Evolutionary conservation across 768 basidiomycete genomes (phyloP).

Genomic region (Suillus subalutaceus): DNA sequence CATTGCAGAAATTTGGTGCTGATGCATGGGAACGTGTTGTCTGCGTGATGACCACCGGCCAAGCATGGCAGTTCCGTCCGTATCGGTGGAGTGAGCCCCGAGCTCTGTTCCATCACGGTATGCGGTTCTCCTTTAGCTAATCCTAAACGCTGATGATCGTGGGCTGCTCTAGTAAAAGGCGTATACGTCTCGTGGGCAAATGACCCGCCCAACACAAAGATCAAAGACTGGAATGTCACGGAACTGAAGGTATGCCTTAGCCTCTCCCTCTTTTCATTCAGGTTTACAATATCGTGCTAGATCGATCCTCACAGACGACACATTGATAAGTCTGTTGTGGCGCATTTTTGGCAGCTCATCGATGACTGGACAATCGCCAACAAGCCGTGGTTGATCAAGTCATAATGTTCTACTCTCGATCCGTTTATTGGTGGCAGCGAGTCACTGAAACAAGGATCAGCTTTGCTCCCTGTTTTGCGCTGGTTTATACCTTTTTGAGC

Average conservation of each 20-base stretch:
- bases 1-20: slow-evolving; percentile 86
- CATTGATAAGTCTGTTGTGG: slow-evolving; percentile 92
- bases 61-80: slow-evolving; percentile 96
- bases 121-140: slow-evolving; percentile 16
- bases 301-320: slow-evolving; percentile 90
- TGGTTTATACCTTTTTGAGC: not conserved
- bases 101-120: slow-evolving; percentile 92
- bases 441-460: not conserved
- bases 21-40: slow-evolving; percentile 98
- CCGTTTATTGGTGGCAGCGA: slow-evolving; percentile 5
- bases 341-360: slow-evolving; percentile 93
- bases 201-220: slow-evolving; percentile 84
- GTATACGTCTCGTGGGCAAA: slow-evolving; percentile 95
- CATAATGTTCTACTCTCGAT: slow-evolving; percentile 25
- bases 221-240: slow-evolving; percentile 97
- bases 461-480: not conserved
- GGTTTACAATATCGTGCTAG: slow-evolving; percentile 41
- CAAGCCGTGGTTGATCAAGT: slow-evolving; percentile 74
- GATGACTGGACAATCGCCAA: slow-evolving; percentile 83
- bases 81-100: slow-evolving; percentile 98
- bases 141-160: not conserved
- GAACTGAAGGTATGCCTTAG: slow-evolving; percentile 76
- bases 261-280: not conserved
- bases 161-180: slow-evolving; percentile 73
- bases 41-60: slow-evolving; percentile 97